phyloP scores from a whole-genome alignment of 352 stramenopile species.

The Halophytophthora batemanensis region DNA sequence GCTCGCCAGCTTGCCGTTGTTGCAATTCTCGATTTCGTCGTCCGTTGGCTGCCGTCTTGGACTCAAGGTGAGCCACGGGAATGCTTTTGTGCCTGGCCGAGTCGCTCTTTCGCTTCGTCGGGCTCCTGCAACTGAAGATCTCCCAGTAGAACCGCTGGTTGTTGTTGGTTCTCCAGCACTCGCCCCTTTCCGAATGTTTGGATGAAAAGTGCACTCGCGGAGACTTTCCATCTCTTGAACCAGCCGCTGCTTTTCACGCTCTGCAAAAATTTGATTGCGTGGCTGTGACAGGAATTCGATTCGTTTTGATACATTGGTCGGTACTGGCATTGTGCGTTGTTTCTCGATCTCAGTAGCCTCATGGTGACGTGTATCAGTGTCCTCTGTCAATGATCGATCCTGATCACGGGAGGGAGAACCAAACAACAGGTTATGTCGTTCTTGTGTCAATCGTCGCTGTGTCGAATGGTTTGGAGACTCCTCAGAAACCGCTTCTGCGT shows the following conservation, averaged over 20 bases:
- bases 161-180: conserved; percentile 1
- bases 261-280: conserved; percentile 49
- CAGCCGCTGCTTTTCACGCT: conserved; percentile 63
- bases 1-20: conserved; percentile 4
- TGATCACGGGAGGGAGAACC: too few species aligned
- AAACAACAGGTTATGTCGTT: too few species aligned
- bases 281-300: conserved; percentile 51
- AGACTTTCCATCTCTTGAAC: conserved; percentile 53
- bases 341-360: too few species aligned
- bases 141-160: not conserved
- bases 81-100: conserved; percentile 25
- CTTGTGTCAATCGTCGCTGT: too few species aligned
- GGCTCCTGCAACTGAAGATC: not conserved
- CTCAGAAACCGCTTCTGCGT: too few species aligned
- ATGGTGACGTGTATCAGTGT: too few species aligned
- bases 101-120: not conserved
- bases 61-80: conserved; percentile 64
- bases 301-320: conserved; percentile 19
- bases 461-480: not conserved
- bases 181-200: conserved; percentile 33
- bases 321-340: too few species aligned
- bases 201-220: conserved; percentile 68
- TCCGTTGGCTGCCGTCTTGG: conserved; percentile 30
- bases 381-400: too few species aligned
- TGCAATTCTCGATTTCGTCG: not conserved